phyloP scores from a whole-genome alignment of 2,329 filamentous ascomycete species.

The Albifimbria verrucaria region DNA sequence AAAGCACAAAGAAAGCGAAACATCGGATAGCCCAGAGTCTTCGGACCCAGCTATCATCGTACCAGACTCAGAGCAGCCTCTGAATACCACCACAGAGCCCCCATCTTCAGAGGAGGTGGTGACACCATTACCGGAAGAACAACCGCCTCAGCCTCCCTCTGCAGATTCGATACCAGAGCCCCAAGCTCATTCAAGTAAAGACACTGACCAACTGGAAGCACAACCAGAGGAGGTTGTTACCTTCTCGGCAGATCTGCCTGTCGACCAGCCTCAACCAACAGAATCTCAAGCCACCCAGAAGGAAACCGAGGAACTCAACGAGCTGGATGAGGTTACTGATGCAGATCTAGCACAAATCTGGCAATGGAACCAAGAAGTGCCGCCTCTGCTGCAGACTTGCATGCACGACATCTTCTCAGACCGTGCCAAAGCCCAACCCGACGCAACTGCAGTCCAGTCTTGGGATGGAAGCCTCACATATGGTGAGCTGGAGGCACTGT shows the following conservation, averaged over 20 bases:
- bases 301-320: conserved; percentile 11
- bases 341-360: conserved; percentile 42
- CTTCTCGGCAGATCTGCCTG: no score
- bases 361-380: conserved; percentile 41
- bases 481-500: conserved; percentile 37
- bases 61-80: no score
- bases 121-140: no score
- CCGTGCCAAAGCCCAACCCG: conserved; percentile 31
- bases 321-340: conserved; percentile 12
- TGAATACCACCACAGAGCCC: no score
- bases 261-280: conserved; percentile 1
- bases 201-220: no score
- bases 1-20: not conserved
- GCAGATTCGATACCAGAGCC: no score
- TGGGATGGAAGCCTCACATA: conserved; percentile 50
- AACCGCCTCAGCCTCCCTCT: no score
- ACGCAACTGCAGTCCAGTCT: conserved; percentile 42
- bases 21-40: no score
- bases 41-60: no score
- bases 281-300: conserved; percentile 8
- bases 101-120: no score
- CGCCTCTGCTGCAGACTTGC: conserved; percentile 35
- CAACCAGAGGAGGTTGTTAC: no score
- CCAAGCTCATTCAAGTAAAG: no score
- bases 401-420: conserved; percentile 46